phyloP scores from a whole-genome alignment of 148 eudicot genomes.

The Spergularia marina region DNA sequence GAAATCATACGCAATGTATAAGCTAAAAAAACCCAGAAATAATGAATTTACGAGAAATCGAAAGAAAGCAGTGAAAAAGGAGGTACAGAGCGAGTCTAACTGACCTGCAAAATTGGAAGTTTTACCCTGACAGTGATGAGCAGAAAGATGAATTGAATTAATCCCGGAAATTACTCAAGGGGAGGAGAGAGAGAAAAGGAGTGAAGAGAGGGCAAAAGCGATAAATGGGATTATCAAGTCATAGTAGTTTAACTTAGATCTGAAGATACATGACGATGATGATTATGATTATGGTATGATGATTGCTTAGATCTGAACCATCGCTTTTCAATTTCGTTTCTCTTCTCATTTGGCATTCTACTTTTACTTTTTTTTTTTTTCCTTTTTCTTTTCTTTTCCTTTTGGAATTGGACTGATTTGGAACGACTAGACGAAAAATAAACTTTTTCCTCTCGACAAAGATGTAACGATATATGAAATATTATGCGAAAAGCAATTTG shows the following conservation, averaged over 20 bases:
- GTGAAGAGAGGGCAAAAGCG: background rate
- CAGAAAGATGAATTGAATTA: background rate
- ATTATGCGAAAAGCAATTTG: no score
- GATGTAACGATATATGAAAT: no score
- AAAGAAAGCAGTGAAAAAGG: background rate
- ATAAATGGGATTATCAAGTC: background rate
- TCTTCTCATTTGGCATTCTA: background rate
- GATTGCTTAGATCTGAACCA: conserved; percentile 14
- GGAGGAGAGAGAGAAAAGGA: background rate
- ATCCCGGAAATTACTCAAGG: background rate
- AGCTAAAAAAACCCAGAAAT: background rate
- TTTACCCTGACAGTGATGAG: background rate
- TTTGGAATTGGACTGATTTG: no score
- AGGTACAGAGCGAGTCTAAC: background rate
- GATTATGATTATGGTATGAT: conserved; percentile 4
- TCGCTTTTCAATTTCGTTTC: background rate
- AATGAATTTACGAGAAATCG: background rate
- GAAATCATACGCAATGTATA: background rate
- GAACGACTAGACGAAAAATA: no score
- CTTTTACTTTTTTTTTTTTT: no score
- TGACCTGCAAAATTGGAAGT: background rate
- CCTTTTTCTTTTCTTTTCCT: no score
- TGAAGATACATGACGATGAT: conserved; percentile 6
- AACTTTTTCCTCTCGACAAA: no score
- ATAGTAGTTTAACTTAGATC: conserved; percentile 5